These are phyloP conservation scores for Pichia sp. DNA, from an alignment of 1,139 yeast genomes.

Conservation along the genomic window DNA sequence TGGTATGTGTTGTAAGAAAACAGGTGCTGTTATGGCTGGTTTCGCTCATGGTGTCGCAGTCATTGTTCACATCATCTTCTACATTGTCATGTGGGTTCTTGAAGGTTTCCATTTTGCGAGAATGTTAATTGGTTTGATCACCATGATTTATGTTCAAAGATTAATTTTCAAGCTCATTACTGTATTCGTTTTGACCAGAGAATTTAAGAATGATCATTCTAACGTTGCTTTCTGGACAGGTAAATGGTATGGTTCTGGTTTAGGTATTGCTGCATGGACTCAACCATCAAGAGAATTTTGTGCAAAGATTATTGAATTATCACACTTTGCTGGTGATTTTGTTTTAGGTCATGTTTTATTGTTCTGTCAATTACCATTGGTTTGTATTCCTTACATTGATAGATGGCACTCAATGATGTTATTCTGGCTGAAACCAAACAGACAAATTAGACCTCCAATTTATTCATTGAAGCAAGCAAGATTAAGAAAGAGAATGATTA, in stretches of 20 bases:
- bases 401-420: slow-evolving; percentile 98
- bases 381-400: slow-evolving; percentile 82
- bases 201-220: slow-evolving; percentile 93
- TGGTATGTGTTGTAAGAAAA: slow-evolving; percentile 94
- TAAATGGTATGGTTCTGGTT: slow-evolving; percentile 94
- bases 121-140: slow-evolving; percentile 79
- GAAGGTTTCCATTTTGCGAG: slow-evolving; percentile 87
- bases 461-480: slow-evolving; percentile 95
- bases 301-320: slow-evolving; percentile 89
- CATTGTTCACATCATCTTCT: slow-evolving; percentile 72
- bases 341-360: slow-evolving; percentile 82
- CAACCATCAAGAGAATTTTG: slow-evolving; percentile 95
- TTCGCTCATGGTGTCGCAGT: slow-evolving; percentile 95
- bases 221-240: slow-evolving; percentile 99
- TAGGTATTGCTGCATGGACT: slow-evolving; percentile 94
- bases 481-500: slow-evolving; percentile 97
- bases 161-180: slow-evolving; percentile 81
- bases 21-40: slow-evolving; percentile 96
- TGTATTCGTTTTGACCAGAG: slow-evolving; percentile 77
- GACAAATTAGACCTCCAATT: slow-evolving; percentile 98
- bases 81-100: slow-evolving; percentile 94
- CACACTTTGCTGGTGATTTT: slow-evolving; percentile 96
- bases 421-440: slow-evolving; percentile 97
- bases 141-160: slow-evolving; percentile 86
- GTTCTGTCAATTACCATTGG: slow-evolving; percentile 83